These are phyloP conservation scores for Carex scoparia DNA, from an alignment of 176 grass and related monocot genomes.

Conservation along the genomic window DNA sequence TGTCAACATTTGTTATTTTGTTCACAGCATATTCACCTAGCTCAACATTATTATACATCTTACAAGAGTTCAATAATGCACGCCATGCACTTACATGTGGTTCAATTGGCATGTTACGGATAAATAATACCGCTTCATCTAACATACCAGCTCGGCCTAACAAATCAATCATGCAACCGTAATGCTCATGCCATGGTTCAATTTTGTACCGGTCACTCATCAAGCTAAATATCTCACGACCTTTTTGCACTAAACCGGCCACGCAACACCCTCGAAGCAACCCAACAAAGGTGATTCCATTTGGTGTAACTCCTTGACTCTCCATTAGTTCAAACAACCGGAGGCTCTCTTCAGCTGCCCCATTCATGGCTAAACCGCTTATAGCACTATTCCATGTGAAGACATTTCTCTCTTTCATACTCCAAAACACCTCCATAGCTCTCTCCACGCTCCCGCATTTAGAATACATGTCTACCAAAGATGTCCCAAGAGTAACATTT, in stretches of 20 bases:
- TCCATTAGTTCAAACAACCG: slow-evolving; percentile 59
- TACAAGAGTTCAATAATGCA: slow-evolving; percentile 73
- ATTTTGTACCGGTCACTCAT: slow-evolving; percentile 45
- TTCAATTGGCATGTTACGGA: slow-evolving; percentile 53
- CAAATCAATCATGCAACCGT: slow-evolving; percentile 69
- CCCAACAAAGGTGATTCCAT: slow-evolving; percentile 58
- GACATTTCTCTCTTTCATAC: slow-evolving; percentile 61
- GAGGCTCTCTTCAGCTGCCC: slow-evolving; percentile 46
- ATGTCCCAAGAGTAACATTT: slow-evolving; percentile 57
- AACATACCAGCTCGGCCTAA: slow-evolving; percentile 59
- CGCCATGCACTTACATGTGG: slow-evolving; percentile 68
- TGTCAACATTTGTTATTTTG: slow-evolving; percentile 39
- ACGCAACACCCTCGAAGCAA: slow-evolving; percentile 67
- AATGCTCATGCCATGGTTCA: slow-evolving; percentile 63
- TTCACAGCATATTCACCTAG: slow-evolving; percentile 59
- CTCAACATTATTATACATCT: slow-evolving; percentile 54
- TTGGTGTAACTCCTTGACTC: slow-evolving; percentile 31
- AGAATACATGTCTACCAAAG: slow-evolving; percentile 76
- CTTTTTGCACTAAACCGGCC: slow-evolving; percentile 56
- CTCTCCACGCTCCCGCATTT: slow-evolving; percentile 42
- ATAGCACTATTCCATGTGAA: slow-evolving; percentile 64
- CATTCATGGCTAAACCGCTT: slow-evolving; percentile 60
- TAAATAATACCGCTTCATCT: slow-evolving; percentile 54
- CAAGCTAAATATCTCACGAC: slow-evolving; percentile 40
- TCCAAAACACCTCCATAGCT: slow-evolving; percentile 62